Conservation (phyloP, 169 alveolate species). For the Babesia ovis region DNA sequence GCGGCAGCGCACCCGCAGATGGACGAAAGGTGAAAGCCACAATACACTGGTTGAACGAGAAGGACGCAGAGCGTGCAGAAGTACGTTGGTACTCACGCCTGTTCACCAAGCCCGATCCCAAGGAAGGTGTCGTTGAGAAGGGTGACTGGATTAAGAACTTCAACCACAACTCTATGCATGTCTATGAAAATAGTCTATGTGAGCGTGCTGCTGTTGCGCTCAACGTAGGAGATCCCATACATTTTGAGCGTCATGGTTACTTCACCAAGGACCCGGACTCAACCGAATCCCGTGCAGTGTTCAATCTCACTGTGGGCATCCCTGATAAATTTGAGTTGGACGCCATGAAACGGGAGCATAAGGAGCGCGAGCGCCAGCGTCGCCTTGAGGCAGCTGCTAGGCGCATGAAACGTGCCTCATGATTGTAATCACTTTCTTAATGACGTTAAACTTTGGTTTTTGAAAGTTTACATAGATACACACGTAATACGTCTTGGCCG, state of each 20-base stretch:
- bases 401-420: constrained; percentile 30
- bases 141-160: constrained; percentile 79
- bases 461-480: background rate
- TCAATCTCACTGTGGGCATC: constrained; percentile 76
- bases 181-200: constrained; percentile 62
- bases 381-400: constrained; percentile 59
- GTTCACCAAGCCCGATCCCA: constrained; percentile 82
- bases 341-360: constrained; percentile 42
- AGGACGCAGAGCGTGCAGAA: constrained; percentile 72
- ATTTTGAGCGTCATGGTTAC: constrained; percentile 85
- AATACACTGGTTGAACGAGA: constrained; percentile 80
- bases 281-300: constrained; percentile 60
- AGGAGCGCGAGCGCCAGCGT: constrained; percentile 64
- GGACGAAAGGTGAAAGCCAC: constrained; percentile 82
- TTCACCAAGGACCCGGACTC: constrained; percentile 81
- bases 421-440: background rate
- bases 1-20: constrained; percentile 69
- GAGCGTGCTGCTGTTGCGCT: constrained; percentile 57
- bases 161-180: constrained; percentile 76
- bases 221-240: constrained; percentile 77
- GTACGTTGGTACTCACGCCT: constrained; percentile 81
- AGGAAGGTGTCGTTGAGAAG: constrained; percentile 68
- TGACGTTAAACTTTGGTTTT: background rate
- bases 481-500: no score
- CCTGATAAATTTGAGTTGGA: constrained; percentile 68